phyloP scores from a whole-genome alignment of 768 basidiomycete species.

The Terana coerulea region DNA sequence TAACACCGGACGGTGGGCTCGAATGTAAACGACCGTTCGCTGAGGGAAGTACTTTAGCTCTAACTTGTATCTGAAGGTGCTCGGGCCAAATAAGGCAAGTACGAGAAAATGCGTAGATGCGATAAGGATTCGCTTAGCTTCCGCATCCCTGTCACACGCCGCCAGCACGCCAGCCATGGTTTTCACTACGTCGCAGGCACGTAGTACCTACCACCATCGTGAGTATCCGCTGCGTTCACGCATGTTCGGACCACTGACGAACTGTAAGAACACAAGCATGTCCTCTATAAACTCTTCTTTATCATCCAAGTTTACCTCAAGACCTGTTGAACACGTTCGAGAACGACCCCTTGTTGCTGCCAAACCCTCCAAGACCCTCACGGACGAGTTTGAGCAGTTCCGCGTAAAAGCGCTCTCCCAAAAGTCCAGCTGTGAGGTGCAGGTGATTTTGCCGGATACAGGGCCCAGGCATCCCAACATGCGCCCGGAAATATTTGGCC shows the following conservation, averaged over 20 bases:
- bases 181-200: too few species aligned
- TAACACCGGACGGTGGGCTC: too few species aligned
- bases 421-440: not conserved
- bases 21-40: too few species aligned
- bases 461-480: not conserved
- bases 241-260: too few species aligned
- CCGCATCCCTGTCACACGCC: not conserved
- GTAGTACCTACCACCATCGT: too few species aligned
- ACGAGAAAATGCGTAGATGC: not conserved
- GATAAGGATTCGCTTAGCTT: not conserved
- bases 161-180: not conserved
- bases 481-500: not conserved
- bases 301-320: conserved; percentile 1
- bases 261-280: too few species aligned
- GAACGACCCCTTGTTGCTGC: conserved; percentile 1
- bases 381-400: not conserved
- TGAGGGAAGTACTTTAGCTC: not conserved
- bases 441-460: too few species aligned
- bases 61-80: not conserved
- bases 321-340: not conserved
- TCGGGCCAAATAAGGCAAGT: not conserved
- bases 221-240: too few species aligned
- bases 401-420: not conserved
- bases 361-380: not conserved
- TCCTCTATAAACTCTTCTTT: not conserved